Evolutionary conservation across 2,329 filamentous ascomycete species (phyloP), one percentile per base, ranked within the genome.

Genomic region (Cercospora sesami): DNA sequence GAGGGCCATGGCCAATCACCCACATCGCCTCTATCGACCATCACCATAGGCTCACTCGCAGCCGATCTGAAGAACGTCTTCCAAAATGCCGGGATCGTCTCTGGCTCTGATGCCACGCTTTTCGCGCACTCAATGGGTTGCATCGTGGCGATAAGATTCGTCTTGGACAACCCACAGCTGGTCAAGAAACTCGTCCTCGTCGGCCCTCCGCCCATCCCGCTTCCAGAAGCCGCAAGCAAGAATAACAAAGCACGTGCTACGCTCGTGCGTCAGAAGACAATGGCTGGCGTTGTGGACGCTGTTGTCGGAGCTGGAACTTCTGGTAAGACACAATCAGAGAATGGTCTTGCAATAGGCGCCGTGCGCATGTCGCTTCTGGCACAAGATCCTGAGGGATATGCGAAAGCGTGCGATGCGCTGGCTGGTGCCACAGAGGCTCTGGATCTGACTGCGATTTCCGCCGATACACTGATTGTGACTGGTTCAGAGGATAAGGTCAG

Each of bases 1-100:
- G 86, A 88, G 75, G 86, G 86, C 2, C 85, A 87, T 68, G 86
- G 86, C 0, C 77, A 84, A 6, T 85, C 83, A 1, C 85, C 85
- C 0, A 86, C 85, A 0, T 81, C 80, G 8, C 81, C 85, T 0
- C 75, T 80, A 2, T 82, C 78, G 60, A 71, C 70, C 2, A 63
- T 85, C 10, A 81, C 77, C 5, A 81, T 87, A 42, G 72, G 75
- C 0, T 83, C 80, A 0, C 81, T 84, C 53, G 81, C 81, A 0
- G 63, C 75, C 4, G 77, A 77, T 3, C 59, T 86, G 1, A 63
- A 74, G 3, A 77, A 75, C 2, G 55, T 86, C 1, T 80, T 82
- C 67, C 62, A 78, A 3, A 65, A 77, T 28, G 76, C 78, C 8
- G 75, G 73, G 0, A 74, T 81, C 8, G 18, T 2, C 7, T 4